Conservation (phyloP, 192 early-diverging fungal genomes). For the Coemansia sp. region DNA sequence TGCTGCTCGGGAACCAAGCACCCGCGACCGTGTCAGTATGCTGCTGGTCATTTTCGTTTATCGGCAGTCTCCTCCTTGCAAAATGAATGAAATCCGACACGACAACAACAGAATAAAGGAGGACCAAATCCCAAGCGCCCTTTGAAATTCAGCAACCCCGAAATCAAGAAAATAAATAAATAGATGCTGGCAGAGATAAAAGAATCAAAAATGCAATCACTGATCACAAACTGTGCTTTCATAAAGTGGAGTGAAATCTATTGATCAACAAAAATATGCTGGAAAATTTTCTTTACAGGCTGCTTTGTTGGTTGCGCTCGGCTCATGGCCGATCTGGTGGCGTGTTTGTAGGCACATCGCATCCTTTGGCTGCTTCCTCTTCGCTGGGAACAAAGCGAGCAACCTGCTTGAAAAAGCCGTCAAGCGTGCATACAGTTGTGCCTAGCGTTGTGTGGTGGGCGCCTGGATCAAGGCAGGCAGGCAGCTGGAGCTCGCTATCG, state of each 20-base stretch:
- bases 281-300: background rate
- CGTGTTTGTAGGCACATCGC: constrained; percentile 4
- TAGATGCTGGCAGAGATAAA: background rate
- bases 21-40: background rate
- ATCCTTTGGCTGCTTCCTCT: constrained; percentile 18
- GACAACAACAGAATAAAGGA: background rate
- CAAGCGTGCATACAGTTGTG: constrained; percentile 43
- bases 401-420: constrained; percentile 53
- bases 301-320: background rate
- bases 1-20: background rate
- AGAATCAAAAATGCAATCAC: background rate
- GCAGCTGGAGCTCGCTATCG: constrained; percentile 39
- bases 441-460: constrained; percentile 46
- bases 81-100: background rate
- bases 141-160: background rate
- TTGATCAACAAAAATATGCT: background rate
- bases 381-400: constrained; percentile 38
- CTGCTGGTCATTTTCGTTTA: background rate
- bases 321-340: background rate
- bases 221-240: background rate
- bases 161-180: background rate
- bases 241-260: no score
- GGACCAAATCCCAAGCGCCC: background rate
- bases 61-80: background rate
- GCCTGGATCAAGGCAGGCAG: constrained; percentile 48